These are phyloP conservation scores for Cynara cardunculus DNA, from an alignment of 129 eudicot genomes.

Conservation along the genomic window DNA sequence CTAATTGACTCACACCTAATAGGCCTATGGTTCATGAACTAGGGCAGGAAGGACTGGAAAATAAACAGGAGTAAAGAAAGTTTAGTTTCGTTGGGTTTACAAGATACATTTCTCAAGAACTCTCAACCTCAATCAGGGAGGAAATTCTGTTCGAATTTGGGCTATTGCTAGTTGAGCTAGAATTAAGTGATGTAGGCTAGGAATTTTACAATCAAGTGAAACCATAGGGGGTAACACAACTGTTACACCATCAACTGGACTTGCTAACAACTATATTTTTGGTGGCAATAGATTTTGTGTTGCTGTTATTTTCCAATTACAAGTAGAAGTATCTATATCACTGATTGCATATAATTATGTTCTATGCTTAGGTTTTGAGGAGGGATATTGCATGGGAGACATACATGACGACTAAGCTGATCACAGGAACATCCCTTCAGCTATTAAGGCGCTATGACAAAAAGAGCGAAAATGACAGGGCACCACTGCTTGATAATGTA, in stretches of 20 bases:
- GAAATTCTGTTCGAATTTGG: background rate
- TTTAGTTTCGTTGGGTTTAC: background rate
- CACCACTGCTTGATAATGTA: slow-evolving; percentile 77
- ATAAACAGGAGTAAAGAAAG: background rate
- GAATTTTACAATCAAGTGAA: background rate
- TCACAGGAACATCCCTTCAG: slow-evolving; percentile 72
- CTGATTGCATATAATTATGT: background rate
- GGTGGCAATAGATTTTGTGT: slow-evolving; percentile 2
- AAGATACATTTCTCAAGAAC: background rate
- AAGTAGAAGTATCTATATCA: background rate
- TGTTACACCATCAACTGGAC: background rate
- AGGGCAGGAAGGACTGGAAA: background rate
- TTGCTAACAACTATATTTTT: background rate
- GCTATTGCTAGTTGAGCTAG: background rate
- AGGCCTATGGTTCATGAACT: background rate
- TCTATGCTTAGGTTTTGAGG: slow-evolving; percentile 51
- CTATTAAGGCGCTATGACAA: slow-evolving; percentile 76
- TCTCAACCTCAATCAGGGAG: background rate
- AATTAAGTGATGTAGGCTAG: background rate
- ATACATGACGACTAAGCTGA: slow-evolving; percentile 79
- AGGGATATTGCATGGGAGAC: slow-evolving; percentile 96
- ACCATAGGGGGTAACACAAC: background rate
- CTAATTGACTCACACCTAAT: background rate
- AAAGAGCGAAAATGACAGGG: slow-evolving; percentile 50
- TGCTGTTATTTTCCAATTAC: background rate